These are phyloP conservation scores for Pestalotiopsis sp. DNA, from an alignment of 2,329 filamentous ascomycete genomes.

Conservation along the genomic window DNA sequence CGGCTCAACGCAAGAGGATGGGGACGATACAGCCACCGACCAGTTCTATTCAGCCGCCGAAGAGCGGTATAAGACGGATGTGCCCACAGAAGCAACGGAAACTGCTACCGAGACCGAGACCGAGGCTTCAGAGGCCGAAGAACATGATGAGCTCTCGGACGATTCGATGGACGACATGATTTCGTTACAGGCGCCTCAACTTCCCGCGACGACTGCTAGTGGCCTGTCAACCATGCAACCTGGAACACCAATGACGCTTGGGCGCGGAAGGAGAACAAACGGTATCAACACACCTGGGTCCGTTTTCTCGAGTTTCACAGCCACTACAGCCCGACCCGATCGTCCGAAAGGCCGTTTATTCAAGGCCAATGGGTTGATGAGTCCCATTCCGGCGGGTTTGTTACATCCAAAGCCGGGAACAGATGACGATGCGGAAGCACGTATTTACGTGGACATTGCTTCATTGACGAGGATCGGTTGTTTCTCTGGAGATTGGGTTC, in stretches of 20 bases:
- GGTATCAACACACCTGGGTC: slow-evolving; percentile 83
- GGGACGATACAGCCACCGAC: slow-evolving; percentile 85
- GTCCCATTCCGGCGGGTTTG: slow-evolving; percentile 71
- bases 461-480: slow-evolving; percentile 88
- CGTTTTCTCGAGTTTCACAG: slow-evolving; percentile 85
- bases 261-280: slow-evolving; percentile 65
- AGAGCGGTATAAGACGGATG: slow-evolving; percentile 66
- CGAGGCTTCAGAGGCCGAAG: slow-evolving; percentile 61
- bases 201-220: slow-evolving; percentile 77
- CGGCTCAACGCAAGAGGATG: slow-evolving; percentile 63
- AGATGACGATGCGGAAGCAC: slow-evolving; percentile 83
- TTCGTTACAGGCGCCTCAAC: slow-evolving; percentile 76
- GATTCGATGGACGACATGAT: slow-evolving; percentile 95
- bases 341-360: slow-evolving; percentile 77
- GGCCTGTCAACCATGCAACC: slow-evolving; percentile 78
- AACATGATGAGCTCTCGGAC: slow-evolving; percentile 74
- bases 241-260: slow-evolving; percentile 77
- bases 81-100: slow-evolving; percentile 59
- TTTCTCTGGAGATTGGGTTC: slow-evolving; percentile 97
- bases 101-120: slow-evolving; percentile 63
- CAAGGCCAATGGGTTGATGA: slow-evolving; percentile 77
- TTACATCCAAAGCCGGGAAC: slow-evolving; percentile 79
- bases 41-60: slow-evolving; percentile 92
- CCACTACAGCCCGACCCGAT: slow-evolving; percentile 76
- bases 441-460: slow-evolving; percentile 87